These are phyloP conservation scores for Pyrenophora graminea DNA, from an alignment of 2,329 filamentous ascomycete genomes.

Conservation along the genomic window DNA sequence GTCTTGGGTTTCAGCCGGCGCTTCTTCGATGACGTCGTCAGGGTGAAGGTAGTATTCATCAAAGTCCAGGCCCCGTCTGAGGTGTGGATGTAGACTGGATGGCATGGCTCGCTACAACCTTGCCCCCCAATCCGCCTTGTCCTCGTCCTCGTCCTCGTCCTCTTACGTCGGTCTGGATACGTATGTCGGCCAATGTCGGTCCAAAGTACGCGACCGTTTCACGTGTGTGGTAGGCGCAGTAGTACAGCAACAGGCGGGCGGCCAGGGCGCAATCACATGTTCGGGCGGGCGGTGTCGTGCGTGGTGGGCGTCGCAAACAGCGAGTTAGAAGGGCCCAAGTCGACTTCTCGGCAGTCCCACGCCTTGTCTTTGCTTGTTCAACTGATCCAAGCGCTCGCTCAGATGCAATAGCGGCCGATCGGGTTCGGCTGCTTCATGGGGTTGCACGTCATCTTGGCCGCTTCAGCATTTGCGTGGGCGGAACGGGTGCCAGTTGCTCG, in stretches of 20 bases:
- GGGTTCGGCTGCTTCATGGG: not conserved
- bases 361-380: not conserved
- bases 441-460: not conserved
- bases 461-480: constrained; percentile 10
- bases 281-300: not conserved
- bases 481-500: constrained; percentile 8
- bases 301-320: not conserved
- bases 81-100: constrained; percentile 26
- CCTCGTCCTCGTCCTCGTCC: not conserved
- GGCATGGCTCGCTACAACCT: constrained; percentile 20
- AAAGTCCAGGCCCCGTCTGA: constrained; percentile 32
- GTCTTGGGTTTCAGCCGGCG: constrained; percentile 57
- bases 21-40: constrained; percentile 55
- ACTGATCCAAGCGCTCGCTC: not conserved
- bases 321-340: not conserved
- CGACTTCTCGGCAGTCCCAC: not conserved
- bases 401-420: not conserved
- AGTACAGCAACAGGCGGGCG: constrained; percentile 10
- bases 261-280: constrained; percentile 12
- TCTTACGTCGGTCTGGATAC: no score
- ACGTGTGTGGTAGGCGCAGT: not conserved
- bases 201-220: no score
- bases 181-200: no score
- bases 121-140: not conserved
- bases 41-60: constrained; percentile 24